Percentiles rank a stretch among this genome's conserved stretches.
Conservation (phyloP, 768 basidiomycete species). For the Tubosaeta sp. region DNA sequence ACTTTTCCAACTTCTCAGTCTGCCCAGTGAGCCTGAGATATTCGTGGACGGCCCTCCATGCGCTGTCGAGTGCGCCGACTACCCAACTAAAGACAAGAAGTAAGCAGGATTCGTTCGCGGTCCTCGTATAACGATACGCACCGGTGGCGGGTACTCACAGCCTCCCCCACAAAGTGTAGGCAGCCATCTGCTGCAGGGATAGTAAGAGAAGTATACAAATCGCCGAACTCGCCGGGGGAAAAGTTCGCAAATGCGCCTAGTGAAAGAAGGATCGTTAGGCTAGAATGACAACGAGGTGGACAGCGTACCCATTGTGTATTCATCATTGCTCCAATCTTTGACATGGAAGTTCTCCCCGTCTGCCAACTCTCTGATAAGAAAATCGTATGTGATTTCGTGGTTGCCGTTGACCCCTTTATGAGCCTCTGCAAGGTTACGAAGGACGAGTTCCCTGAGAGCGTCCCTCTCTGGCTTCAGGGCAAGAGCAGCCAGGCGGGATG, state of each 20-base stretch:
- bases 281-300: not conserved
- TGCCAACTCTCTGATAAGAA: constrained; percentile 14
- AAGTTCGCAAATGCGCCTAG: constrained; percentile 40
- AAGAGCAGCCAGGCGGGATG: constrained; percentile 34
- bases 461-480: constrained; percentile 9
- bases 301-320: constrained; percentile 32
- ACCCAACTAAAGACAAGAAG: not conserved
- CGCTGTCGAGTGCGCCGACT: constrained; percentile 28
- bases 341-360: constrained; percentile 19
- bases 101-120: no score
- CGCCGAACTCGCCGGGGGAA: constrained; percentile 35
- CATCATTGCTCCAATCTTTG: constrained; percentile 34
- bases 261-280: not conserved
- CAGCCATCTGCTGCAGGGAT: constrained; percentile 23
- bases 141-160: constrained; percentile 12
- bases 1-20: constrained; percentile 5
- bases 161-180: constrained; percentile 15
- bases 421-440: constrained; percentile 3
- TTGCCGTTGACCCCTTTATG: constrained; percentile 1
- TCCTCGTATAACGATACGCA: constrained; percentile 4
- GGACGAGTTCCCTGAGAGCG: constrained; percentile 26
- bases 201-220: constrained; percentile 30
- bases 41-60: constrained; percentile 32
- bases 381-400: constrained; percentile 9
- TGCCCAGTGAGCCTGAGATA: constrained; percentile 18